phyloP scores from a whole-genome alignment of 768 basidiomycete genomes.

The Mycena alexandri region DNA sequence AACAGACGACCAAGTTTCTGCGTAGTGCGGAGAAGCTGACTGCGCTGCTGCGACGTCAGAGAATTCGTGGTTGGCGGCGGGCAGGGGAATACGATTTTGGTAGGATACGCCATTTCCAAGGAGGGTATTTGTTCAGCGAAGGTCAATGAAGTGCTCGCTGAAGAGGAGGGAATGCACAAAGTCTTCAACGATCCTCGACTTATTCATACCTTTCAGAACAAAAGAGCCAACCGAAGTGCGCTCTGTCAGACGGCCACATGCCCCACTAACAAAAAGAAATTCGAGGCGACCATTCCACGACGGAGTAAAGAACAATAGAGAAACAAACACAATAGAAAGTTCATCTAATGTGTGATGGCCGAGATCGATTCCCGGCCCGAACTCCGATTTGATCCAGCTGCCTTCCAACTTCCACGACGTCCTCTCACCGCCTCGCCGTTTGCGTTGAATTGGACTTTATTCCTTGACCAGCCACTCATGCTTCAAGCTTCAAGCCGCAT shows the following conservation, averaged over 20 bases:
- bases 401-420: too few species aligned
- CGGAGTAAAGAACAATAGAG: not conserved
- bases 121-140: conserved; percentile 1
- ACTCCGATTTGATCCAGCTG: too few species aligned
- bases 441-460: too few species aligned
- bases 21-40: conserved; percentile 67
- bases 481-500: too few species aligned
- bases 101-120: conserved; percentile 36
- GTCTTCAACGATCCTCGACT: not conserved
- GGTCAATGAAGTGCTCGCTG: not conserved
- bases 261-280: conserved; percentile 25
- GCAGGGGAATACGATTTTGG: conserved; percentile 57
- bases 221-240: conserved; percentile 14
- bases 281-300: too few species aligned
- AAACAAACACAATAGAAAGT: not conserved
- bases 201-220: conserved; percentile 29
- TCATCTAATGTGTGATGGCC: not conserved
- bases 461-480: too few species aligned
- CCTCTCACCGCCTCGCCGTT: too few species aligned
- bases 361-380: too few species aligned
- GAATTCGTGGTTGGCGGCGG: conserved; percentile 73
- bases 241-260: conserved; percentile 10
- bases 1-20: conserved; percentile 72
- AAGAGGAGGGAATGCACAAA: conserved; percentile 14
- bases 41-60: conserved; percentile 63